phyloP scores from a whole-genome alignment of 352 stramenopile species.

The Halophytophthora batemanensis region DNA sequence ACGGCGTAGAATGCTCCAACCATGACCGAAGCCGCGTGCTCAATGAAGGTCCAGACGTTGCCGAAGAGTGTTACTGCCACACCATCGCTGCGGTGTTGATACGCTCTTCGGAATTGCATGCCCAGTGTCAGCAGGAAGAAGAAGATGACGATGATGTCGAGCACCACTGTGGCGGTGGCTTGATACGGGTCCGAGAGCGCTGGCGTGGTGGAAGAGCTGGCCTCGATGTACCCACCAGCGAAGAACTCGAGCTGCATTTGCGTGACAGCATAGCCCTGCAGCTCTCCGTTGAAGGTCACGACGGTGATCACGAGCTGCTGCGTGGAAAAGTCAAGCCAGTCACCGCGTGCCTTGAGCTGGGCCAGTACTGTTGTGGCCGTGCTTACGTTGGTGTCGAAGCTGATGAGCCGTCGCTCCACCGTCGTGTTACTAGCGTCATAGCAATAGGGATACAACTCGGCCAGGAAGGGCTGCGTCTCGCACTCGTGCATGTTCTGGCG shows the following conservation, averaged over 20 bases:
- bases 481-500: conserved; percentile 20
- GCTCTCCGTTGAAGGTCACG: conserved; percentile 54
- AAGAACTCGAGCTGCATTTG: conserved; percentile 33
- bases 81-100: conserved; percentile 8
- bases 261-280: conserved; percentile 42
- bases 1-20: conserved; percentile 28
- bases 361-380: conserved; percentile 20
- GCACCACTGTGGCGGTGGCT: conserved; percentile 6
- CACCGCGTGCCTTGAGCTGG: conserved; percentile 22
- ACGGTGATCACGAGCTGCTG: conserved; percentile 40
- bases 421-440: conserved; percentile 28
- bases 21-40: conserved; percentile 6
- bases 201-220: conserved; percentile 29
- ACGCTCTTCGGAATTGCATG: conserved; percentile 19
- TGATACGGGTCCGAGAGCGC: conserved; percentile 38
- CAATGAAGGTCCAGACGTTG: conserved; percentile 17
- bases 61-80: conserved; percentile 3
- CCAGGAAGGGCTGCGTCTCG: conserved; percentile 26
- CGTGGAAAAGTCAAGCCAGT: conserved; percentile 40
- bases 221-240: conserved; percentile 29
- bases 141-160: conserved; percentile 35
- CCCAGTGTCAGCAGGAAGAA: conserved; percentile 25
- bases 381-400: conserved; percentile 41
- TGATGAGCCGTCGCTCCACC: conserved; percentile 28
- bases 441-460: conserved; percentile 42